Conservation (phyloP, 208 protist species). For the Tritrichomonas musculus region DNA sequence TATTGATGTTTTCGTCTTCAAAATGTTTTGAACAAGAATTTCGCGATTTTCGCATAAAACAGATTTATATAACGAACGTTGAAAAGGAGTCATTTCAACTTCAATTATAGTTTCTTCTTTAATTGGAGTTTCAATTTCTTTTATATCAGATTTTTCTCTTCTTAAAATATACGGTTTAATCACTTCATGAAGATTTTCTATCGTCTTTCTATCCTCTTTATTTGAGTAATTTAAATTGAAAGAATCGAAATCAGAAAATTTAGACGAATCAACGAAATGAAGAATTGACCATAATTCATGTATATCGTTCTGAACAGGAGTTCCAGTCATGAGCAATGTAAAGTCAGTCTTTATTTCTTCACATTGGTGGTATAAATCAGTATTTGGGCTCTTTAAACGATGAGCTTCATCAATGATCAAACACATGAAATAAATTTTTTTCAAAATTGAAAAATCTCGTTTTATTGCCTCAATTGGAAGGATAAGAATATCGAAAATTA, state of each 20-base stretch:
- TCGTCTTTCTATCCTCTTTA: neutral
- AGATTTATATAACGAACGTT: constrained; percentile 64
- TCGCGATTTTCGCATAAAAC: constrained; percentile 48
- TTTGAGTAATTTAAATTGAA: constrained; percentile 67
- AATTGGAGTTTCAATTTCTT: constrained; percentile 77
- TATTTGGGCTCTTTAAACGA: constrained; percentile 48
- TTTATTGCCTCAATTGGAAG: constrained; percentile 65
- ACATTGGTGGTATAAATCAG: constrained; percentile 70
- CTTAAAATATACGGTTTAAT: constrained; percentile 61
- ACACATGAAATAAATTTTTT: constrained; percentile 51
- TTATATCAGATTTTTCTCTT: constrained; percentile 82
- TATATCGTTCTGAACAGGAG: constrained; percentile 57
- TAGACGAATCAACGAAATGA: constrained; percentile 67
- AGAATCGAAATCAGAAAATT: constrained; percentile 55
- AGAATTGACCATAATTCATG: constrained; percentile 67
- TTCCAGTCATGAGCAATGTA: constrained; percentile 54
- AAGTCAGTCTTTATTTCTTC: constrained; percentile 71
- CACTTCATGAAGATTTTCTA: constrained; percentile 39
- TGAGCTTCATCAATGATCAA: constrained; percentile 69
- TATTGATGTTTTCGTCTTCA: neutral
- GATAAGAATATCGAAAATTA: constrained; percentile 62
- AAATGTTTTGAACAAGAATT: constrained; percentile 38
- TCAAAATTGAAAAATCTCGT: neutral
- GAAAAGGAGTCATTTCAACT: constrained; percentile 56
- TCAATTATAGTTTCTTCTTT: constrained; percentile 59